These are phyloP conservation scores for Solanum clarkiae DNA, from an alignment of 257 asterid genomes.

Conservation along the genomic window DNA sequence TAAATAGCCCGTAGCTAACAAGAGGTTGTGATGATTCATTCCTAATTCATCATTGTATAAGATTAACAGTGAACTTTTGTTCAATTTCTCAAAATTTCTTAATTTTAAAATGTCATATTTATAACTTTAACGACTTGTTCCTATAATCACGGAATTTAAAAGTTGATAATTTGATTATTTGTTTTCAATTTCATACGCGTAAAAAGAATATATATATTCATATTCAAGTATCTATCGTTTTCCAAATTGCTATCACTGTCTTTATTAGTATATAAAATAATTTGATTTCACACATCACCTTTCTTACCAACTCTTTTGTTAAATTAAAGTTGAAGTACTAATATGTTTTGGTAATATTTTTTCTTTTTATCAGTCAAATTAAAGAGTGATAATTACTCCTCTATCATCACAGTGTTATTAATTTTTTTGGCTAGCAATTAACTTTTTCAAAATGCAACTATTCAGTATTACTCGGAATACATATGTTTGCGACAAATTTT, in stretches of 20 bases:
- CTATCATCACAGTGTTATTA: background rate
- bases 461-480: background rate
- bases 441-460: background rate
- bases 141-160: too few species aligned
- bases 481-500: too few species aligned
- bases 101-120: too few species aligned
- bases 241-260: background rate
- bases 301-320: background rate
- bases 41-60: too few species aligned
- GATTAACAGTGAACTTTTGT: too few species aligned
- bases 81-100: too few species aligned
- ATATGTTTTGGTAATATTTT: background rate
- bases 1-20: too few species aligned
- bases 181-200: too few species aligned
- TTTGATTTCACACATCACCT: background rate
- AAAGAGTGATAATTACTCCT: background rate
- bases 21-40: too few species aligned
- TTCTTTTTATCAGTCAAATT: background rate
- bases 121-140: too few species aligned
- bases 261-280: background rate
- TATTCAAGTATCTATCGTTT: background rate
- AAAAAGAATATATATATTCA: too few species aligned
- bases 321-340: background rate
- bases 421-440: background rate
- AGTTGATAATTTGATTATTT: too few species aligned